Percentiles rank a stretch among this genome's conserved stretches.
phyloP scores from a whole-genome alignment of 768 basidiomycete species.

The Mycena venus region DNA sequence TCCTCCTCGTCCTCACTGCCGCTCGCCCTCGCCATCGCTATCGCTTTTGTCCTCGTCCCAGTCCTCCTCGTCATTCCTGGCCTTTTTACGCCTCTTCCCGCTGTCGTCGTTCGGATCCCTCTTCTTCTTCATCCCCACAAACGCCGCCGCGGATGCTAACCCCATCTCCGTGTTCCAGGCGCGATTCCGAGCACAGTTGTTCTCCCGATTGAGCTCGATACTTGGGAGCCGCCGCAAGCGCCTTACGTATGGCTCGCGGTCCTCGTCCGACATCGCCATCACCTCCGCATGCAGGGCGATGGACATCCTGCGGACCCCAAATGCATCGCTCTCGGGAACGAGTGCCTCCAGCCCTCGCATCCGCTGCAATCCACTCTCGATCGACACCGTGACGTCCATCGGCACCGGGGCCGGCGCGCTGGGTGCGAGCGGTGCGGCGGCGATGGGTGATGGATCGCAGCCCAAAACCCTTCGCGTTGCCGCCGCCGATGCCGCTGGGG shows the following conservation, averaged over 20 bases:
- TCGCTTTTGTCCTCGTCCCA: no score
- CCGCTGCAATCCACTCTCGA: not conserved
- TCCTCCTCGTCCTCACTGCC: not conserved
- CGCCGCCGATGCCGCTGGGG: no score
- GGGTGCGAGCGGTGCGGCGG: not conserved
- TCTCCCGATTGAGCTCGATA: not conserved
- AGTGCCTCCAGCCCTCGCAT: not conserved
- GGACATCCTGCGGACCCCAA: not conserved
- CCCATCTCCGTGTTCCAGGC: not conserved
- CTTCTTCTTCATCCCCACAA: conserved; percentile 7
- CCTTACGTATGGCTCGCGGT: not conserved
- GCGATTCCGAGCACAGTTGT: not conserved
- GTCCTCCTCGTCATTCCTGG: not conserved
- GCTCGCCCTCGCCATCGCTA: no score
- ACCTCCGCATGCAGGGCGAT: not conserved
- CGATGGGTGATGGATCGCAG: no score
- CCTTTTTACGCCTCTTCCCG: not conserved
- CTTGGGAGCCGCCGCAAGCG: not conserved
- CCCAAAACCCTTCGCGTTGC: no score
- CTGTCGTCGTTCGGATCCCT: not conserved
- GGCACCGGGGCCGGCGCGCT: no score
- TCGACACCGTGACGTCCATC: no score
- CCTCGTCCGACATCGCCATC: not conserved
- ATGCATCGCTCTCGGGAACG: not conserved
- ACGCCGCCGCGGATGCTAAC: not conserved